Evolutionary conservation across 2,329 filamentous ascomycete species (phyloP).

Genomic region (Aspergillus eucalypticola): DNA sequence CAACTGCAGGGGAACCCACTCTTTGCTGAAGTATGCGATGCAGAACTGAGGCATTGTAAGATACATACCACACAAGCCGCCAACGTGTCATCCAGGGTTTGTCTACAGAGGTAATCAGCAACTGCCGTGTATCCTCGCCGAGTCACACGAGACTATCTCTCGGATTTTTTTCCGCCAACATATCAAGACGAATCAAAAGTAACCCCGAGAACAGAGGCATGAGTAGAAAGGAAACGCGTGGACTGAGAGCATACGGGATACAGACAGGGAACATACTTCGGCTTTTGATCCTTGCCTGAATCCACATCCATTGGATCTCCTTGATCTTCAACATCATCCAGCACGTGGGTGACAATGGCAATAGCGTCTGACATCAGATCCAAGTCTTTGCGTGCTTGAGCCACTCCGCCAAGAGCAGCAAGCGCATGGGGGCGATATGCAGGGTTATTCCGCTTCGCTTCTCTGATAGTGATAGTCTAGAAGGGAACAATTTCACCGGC

Average conservation of each 20-base stretch:
- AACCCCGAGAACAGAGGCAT: background rate
- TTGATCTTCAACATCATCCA: slow-evolving; percentile 58
- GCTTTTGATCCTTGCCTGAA: slow-evolving; percentile 46
- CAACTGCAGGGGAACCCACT: slow-evolving; percentile 23
- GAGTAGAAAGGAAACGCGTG: background rate
- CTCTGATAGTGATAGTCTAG: slow-evolving; percentile 69
- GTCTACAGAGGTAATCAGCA: slow-evolving; percentile 8
- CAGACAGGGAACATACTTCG: slow-evolving; percentile 21
- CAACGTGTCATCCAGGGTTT: slow-evolving; percentile 38
- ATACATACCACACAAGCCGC: slow-evolving; percentile 42
- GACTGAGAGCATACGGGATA: slow-evolving; percentile 9
- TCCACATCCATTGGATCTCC: slow-evolving; percentile 72
- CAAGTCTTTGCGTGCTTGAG: slow-evolving; percentile 66
- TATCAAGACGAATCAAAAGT: background rate
- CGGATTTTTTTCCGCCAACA: background rate
- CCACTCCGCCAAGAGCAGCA: slow-evolving; percentile 69
- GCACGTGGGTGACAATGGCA: slow-evolving; percentile 61
- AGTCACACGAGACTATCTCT: background rate
- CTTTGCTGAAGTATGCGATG: slow-evolving; percentile 22
- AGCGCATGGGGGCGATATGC: slow-evolving; percentile 77
- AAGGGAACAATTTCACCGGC: background rate
- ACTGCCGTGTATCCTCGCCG: background rate
- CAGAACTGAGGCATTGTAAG: slow-evolving; percentile 39
- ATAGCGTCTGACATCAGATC: slow-evolving; percentile 69
- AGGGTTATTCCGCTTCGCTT: slow-evolving; percentile 91